phyloP scores from a whole-genome alignment of 176 grass and related monocot genomes.

The Calamus simplicifolius region DNA sequence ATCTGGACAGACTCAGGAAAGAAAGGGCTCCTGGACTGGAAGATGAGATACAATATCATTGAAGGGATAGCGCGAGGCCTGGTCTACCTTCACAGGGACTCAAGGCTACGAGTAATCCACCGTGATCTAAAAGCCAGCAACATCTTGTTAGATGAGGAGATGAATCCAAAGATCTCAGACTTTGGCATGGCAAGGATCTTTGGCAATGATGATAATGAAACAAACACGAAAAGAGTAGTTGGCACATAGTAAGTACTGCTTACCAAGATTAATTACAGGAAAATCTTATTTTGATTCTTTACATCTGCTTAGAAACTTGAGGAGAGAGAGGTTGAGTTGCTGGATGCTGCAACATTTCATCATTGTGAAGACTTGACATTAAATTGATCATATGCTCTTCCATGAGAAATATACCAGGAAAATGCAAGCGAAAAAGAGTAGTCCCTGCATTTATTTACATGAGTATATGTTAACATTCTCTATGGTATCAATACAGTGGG shows the following conservation, averaged over 20 bases:
- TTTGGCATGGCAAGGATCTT: constrained; percentile 18
- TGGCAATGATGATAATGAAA: constrained; percentile 6
- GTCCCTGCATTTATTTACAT: no score
- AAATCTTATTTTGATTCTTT: no score
- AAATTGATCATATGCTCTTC: no score
- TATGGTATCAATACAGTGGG: constrained; percentile 1
- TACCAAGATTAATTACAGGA: no score
- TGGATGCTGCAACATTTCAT: no score
- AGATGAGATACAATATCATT: constrained; percentile 35
- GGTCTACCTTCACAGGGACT: constrained; percentile 35
- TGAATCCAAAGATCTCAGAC: constrained; percentile 16
- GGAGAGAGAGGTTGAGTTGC: no score
- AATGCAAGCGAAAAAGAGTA: no score
- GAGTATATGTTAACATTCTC: no score
- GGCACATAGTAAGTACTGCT: constrained; percentile 9
- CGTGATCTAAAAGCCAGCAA: constrained; percentile 16
- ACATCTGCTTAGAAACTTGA: no score
- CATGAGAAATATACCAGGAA: no score
- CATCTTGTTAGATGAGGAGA: constrained; percentile 9
- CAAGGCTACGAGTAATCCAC: constrained; percentile 13
- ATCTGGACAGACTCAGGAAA: constrained; percentile 21
- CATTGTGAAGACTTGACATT: no score
- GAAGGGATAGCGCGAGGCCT: constrained; percentile 40
- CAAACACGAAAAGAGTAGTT: constrained; percentile 5
- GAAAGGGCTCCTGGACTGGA: constrained; percentile 29